phyloP scores from a whole-genome alignment of 2,329 filamentous ascomycete species.

The Anthostomella pinea region DNA sequence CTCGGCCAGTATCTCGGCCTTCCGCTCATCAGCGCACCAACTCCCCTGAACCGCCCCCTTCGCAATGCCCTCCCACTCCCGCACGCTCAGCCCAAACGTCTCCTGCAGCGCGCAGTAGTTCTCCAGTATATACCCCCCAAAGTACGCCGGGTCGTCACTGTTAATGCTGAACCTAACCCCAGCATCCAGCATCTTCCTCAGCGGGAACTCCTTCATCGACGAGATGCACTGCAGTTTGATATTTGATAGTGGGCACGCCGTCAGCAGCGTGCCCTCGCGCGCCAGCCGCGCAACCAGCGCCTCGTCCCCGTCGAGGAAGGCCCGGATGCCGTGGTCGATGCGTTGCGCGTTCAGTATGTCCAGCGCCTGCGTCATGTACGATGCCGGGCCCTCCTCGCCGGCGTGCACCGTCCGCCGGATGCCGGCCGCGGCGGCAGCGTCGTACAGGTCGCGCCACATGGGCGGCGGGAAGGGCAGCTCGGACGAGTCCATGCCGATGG shows the following conservation, averaged over 20 bases:
- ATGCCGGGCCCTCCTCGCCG: constrained; percentile 69
- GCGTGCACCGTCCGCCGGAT: constrained; percentile 69
- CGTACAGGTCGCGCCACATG: constrained; percentile 62
- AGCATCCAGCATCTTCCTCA: constrained; percentile 59
- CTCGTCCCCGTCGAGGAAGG: constrained; percentile 52
- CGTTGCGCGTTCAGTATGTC: constrained; percentile 60
- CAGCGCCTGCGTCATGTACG: constrained; percentile 63
- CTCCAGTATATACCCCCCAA: constrained; percentile 71
- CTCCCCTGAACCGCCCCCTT: constrained; percentile 62
- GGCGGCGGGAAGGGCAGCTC: constrained; percentile 55
- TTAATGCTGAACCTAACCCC: constrained; percentile 70
- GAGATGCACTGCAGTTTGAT: constrained; percentile 58
- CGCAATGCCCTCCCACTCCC: constrained; percentile 67
- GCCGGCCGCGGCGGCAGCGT: constrained; percentile 47
- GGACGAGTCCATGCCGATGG: constrained; percentile 67
- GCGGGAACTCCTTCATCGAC: constrained; percentile 54
- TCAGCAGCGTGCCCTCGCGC: constrained; percentile 57
- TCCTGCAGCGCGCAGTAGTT: constrained; percentile 77
- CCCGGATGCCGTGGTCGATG: constrained; percentile 72
- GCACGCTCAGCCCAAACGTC: constrained; percentile 58
- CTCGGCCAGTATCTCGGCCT: constrained; percentile 53
- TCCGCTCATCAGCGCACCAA: constrained; percentile 65
- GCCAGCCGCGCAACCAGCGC: constrained; percentile 58
- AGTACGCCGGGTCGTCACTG: constrained; percentile 73
- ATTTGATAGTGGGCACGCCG: constrained; percentile 73